A percentile compares a stretch with the other conserved stretches of the same genome.
These are phyloP conservation scores for Verticillium nubilum DNA, from an alignment of 2,329 filamentous ascomycete species.

Conservation along the genomic window DNA sequence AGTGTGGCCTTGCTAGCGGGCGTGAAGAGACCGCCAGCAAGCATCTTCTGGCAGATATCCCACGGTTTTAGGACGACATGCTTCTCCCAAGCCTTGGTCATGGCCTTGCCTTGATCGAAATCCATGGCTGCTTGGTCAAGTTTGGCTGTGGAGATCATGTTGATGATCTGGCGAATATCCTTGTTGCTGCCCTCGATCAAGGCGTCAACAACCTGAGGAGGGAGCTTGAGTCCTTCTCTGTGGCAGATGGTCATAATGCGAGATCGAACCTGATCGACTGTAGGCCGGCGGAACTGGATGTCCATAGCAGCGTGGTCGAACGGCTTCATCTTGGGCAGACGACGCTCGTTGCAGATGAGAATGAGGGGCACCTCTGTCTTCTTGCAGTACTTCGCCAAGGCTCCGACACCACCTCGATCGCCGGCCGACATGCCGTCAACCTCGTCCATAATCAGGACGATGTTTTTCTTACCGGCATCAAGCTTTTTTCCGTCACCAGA, in stretches of 20 bases:
- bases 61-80: conserved; percentile 94
- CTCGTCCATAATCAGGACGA: conserved; percentile 97
- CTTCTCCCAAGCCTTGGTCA: conserved; percentile 99
- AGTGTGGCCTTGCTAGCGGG: conserved; percentile 77
- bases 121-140: conserved; percentile 76
- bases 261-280: conserved; percentile 83
- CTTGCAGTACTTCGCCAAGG: conserved; percentile 88
- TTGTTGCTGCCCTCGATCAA: conserved; percentile 93
- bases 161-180: conserved; percentile 96
- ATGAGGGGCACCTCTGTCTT: conserved; percentile 94
- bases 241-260: conserved; percentile 94
- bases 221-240: conserved; percentile 83
- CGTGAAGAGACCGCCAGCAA: conserved; percentile 81
- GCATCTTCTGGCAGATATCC: conserved; percentile 94
- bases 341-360: conserved; percentile 94
- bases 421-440: conserved; percentile 98
- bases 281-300: conserved; percentile 81
- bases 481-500: conserved; percentile 76
- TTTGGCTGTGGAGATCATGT: conserved; percentile 95
- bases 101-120: conserved; percentile 81
- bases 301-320: conserved; percentile 86
- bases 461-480: conserved; percentile 79
- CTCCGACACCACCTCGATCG: conserved; percentile 91
- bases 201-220: conserved; percentile 77
- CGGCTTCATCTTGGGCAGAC: conserved; percentile 93